Percentiles rank a stretch among this genome's conserved stretches.
These are phyloP conservation scores for Penicillium sp. DNA, from an alignment of 2,329 filamentous ascomycete species.

Conservation along the genomic window DNA sequence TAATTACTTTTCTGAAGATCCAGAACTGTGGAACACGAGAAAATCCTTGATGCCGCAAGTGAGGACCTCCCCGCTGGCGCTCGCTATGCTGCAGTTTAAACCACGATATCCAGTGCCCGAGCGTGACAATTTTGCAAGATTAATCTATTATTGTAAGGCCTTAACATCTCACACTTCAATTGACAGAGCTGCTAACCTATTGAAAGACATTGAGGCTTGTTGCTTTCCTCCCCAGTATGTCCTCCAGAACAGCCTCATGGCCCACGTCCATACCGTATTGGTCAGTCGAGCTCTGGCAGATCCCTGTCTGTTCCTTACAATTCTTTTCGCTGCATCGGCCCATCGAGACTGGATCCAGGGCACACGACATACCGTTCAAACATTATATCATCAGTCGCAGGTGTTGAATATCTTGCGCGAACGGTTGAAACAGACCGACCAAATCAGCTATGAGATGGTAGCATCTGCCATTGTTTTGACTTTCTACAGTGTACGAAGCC, in stretches of 20 bases:
- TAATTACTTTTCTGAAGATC: not conserved
- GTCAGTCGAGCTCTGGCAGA: not conserved
- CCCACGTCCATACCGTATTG: not conserved
- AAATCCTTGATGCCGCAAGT: not conserved
- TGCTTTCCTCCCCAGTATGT: not conserved
- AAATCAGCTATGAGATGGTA: not conserved
- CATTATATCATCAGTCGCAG: conserved; percentile 1
- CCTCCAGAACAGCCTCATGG: not conserved
- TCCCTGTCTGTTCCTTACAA: conserved; percentile 2
- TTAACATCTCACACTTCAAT: not conserved
- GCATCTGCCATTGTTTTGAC: not conserved
- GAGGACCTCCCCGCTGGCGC: not conserved
- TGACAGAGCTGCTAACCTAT: not conserved
- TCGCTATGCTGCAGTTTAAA: not conserved
- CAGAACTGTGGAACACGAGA: not conserved
- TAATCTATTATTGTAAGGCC: not conserved
- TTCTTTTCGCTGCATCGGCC: not conserved
- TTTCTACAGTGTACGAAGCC: not conserved
- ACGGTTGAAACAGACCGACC: not conserved
- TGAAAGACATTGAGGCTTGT: not conserved
- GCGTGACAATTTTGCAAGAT: not conserved
- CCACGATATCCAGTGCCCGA: not conserved
- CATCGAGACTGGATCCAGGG: not conserved
- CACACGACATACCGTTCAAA: not conserved
- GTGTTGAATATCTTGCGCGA: conserved; percentile 4